These are phyloP conservation scores for Podaxis rugospora DNA, from an alignment of 768 basidiomycete species.

Conservation along the genomic window DNA sequence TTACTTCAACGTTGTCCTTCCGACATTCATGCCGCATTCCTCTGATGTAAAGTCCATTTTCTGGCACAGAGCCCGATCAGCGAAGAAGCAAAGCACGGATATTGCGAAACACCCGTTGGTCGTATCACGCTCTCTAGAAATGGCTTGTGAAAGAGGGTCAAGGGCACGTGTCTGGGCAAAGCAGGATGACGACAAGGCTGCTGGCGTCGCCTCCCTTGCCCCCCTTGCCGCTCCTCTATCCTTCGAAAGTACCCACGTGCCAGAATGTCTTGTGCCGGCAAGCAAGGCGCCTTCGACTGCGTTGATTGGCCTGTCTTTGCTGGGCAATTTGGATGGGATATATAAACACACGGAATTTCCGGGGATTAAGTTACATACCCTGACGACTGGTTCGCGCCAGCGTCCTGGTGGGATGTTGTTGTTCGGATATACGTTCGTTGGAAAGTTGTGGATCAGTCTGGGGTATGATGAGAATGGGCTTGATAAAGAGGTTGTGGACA, in stretches of 20 bases:
- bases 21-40: conserved; percentile 58
- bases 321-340: conserved; percentile 82
- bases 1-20: conserved; percentile 80
- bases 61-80: conserved; percentile 70
- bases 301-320: conserved; percentile 72
- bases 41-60: conserved; percentile 42
- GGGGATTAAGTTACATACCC: conserved; percentile 57
- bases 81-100: conserved; percentile 63
- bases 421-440: conserved; percentile 76
- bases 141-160: conserved; percentile 58
- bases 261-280: conserved; percentile 2
- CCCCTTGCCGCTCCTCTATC: conserved; percentile 17
- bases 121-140: conserved; percentile 55
- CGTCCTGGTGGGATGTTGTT: conserved; percentile 72
- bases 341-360: conserved; percentile 67
- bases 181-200: conserved; percentile 67
- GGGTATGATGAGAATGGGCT: conserved; percentile 81
- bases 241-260: conserved; percentile 18
- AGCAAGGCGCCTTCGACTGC: conserved; percentile 50
- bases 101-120: conserved; percentile 63
- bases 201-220: conserved; percentile 35
- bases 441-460: conserved; percentile 74
- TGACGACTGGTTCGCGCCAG: conserved; percentile 85
- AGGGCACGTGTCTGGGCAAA: conserved; percentile 66
- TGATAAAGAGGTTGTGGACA: conserved; percentile 51